phyloP scores from a whole-genome alignment of 2,329 filamentous ascomycete species.

The Acrodontium crateriforme region DNA sequence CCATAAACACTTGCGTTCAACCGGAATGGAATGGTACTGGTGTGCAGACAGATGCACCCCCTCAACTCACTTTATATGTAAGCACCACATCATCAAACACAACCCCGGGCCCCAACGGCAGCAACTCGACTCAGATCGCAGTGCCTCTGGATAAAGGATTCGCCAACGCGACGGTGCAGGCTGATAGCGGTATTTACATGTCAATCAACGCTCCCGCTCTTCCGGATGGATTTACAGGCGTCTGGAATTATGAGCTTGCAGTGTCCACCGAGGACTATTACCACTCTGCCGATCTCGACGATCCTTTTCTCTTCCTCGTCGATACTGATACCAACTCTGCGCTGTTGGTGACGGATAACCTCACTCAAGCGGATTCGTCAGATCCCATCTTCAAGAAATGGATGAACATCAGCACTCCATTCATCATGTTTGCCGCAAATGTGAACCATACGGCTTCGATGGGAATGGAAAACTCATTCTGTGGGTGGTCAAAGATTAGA shows the following conservation, averaged over 20 bases:
- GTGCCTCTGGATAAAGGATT: slow-evolving; percentile 54
- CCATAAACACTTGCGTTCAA: slow-evolving; percentile 74
- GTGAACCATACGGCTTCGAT: slow-evolving; percentile 43
- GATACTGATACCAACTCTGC: slow-evolving; percentile 73
- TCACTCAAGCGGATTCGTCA: slow-evolving; percentile 40
- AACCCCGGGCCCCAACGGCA: slow-evolving; percentile 48
- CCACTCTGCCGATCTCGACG: slow-evolving; percentile 46
- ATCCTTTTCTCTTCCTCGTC: slow-evolving; percentile 57
- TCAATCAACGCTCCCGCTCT: slow-evolving; percentile 58
- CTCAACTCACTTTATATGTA: slow-evolving; percentile 66
- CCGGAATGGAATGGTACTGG: slow-evolving; percentile 43
- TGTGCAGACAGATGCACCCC: slow-evolving; percentile 30
- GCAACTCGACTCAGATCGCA: slow-evolving; percentile 31
- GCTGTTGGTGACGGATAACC: slow-evolving; percentile 62
- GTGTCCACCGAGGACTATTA: slow-evolving; percentile 69
- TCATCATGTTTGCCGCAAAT: slow-evolving; percentile 64
- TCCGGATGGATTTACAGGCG: slow-evolving; percentile 44
- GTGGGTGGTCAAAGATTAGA: slow-evolving; percentile 54
- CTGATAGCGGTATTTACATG: slow-evolving; percentile 58
- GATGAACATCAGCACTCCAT: slow-evolving; percentile 46
- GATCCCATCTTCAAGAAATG: slow-evolving; percentile 38
- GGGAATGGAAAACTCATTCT: slow-evolving; percentile 69
- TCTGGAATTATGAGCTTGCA: slow-evolving; percentile 70
- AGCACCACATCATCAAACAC: slow-evolving; percentile 48
- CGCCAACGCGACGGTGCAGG: slow-evolving; percentile 47